phyloP scores from a whole-genome alignment of 371 early-diverging fungal species.

The Rhizopus stolonifer region DNA sequence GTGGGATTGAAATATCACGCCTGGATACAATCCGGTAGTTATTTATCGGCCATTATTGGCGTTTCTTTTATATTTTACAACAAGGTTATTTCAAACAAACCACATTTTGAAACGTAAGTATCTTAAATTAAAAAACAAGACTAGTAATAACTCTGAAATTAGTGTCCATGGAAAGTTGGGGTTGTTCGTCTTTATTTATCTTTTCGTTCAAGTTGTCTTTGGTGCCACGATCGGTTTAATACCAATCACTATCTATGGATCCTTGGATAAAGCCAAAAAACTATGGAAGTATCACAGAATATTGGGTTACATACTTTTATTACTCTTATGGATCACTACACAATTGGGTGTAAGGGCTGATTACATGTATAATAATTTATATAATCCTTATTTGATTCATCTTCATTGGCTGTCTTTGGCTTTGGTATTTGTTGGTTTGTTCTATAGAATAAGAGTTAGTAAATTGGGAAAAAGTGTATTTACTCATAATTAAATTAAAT shows the following conservation, averaged over 20 bases:
- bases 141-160: neutral
- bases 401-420: constrained; percentile 34
- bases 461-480: constrained; percentile 30
- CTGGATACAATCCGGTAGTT: constrained; percentile 20
- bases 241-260: constrained; percentile 25
- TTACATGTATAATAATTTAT: constrained; percentile 36
- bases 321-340: constrained; percentile 33
- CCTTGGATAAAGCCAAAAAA: constrained; percentile 24
- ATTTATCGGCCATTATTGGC: constrained; percentile 23
- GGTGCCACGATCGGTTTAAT: constrained; percentile 31
- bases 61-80: constrained; percentile 29
- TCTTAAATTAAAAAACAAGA: neutral
- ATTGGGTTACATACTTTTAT: constrained; percentile 33
- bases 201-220: constrained; percentile 32
- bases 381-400: constrained; percentile 29
- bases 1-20: constrained; percentile 28
- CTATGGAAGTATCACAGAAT: constrained; percentile 42
- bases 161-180: constrained; percentile 38
- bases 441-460: constrained; percentile 19
- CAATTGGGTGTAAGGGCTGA: constrained; percentile 46
- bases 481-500: no score
- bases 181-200: constrained; percentile 25
- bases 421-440: constrained; percentile 29
- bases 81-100: constrained; percentile 22
- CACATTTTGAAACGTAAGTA: constrained; percentile 35